Evolutionary conservation across 2,329 filamentous ascomycete species (phyloP).

Genomic region (Colletotrichum sp.): DNA sequence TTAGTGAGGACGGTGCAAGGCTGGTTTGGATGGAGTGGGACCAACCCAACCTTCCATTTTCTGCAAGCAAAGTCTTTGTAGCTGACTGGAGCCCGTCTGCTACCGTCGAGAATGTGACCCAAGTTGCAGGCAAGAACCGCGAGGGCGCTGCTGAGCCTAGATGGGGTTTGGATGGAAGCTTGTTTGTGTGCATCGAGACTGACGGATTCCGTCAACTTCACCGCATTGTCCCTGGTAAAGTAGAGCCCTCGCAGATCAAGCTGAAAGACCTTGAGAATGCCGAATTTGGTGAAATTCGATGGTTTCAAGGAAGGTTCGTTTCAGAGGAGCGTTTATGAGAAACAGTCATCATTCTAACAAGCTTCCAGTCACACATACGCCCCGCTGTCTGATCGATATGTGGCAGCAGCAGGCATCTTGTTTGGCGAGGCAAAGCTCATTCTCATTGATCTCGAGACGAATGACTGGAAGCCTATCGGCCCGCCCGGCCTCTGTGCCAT

Average conservation of each 20-base stretch:
- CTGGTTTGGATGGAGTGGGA: slow-evolving; percentile 61
- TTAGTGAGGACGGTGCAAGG: slow-evolving; percentile 48
- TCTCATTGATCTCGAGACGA: slow-evolving; percentile 39
- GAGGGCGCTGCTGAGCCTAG: slow-evolving; percentile 54
- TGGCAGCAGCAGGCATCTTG: slow-evolving; percentile 38
- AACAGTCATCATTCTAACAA: neutral
- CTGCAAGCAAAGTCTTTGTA: slow-evolving; percentile 46
- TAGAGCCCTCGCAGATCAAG: slow-evolving; percentile 31
- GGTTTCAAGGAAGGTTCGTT: slow-evolving; percentile 35
- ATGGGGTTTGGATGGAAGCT: slow-evolving; percentile 53
- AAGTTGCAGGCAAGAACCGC: slow-evolving; percentile 45
- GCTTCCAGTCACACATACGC: slow-evolving; percentile 41
- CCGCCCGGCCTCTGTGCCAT: slow-evolving; percentile 28
- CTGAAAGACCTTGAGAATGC: slow-evolving; percentile 44
- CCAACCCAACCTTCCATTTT: slow-evolving; percentile 59
- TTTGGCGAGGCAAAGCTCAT: slow-evolving; percentile 39
- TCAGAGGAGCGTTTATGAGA: accelerated
- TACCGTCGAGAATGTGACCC: slow-evolving; percentile 31
- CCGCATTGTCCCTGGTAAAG: slow-evolving; percentile 32
- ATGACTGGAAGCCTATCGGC: slow-evolving; percentile 34
- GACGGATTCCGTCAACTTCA: slow-evolving; percentile 54
- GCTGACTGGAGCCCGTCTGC: slow-evolving; percentile 44
- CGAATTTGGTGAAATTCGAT: slow-evolving; percentile 41
- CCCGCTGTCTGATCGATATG: slow-evolving; percentile 35
- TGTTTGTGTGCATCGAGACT: slow-evolving; percentile 54